phyloP scores from a whole-genome alignment of 2,329 filamentous ascomycete species.

The Cladosporium sp. region DNA sequence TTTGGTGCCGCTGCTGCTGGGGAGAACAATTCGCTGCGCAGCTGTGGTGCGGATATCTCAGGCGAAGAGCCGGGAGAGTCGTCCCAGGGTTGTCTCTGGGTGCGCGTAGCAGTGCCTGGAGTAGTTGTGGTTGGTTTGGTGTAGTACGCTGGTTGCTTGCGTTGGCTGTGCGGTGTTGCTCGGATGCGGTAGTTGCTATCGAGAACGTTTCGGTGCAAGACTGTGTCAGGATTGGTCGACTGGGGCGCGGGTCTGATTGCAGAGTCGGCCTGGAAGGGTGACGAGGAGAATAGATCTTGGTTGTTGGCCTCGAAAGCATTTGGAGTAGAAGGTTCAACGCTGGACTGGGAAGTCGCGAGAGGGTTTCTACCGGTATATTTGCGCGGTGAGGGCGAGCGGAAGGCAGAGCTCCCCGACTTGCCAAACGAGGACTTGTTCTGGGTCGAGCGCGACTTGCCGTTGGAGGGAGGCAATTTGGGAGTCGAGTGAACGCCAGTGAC shows the following conservation, averaged over 20 bases:
- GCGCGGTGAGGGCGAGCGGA: constrained; percentile 32
- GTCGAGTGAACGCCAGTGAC: constrained; percentile 55
- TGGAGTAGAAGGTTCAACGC: constrained; percentile 29
- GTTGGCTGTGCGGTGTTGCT: constrained; percentile 68
- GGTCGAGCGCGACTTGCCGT: constrained; percentile 25
- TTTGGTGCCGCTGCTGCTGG: constrained; percentile 19
- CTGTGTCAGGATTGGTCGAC: constrained; percentile 62
- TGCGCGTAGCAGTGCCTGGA: constrained; percentile 36
- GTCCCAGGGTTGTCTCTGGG: constrained; percentile 31
- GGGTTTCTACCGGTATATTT: constrained; percentile 40
- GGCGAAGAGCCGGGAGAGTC: constrained; percentile 53
- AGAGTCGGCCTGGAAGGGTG: constrained; percentile 48
- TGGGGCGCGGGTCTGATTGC: constrained; percentile 29
- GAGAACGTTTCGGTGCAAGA: constrained; percentile 77
- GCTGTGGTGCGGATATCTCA: constrained; percentile 72
- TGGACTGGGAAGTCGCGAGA: constrained; percentile 13
- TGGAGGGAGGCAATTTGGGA: constrained; percentile 43
- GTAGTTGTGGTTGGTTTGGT: constrained; percentile 14
- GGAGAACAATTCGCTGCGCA: constrained; percentile 77
- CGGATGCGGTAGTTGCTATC: constrained; percentile 95
- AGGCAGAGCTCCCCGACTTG: constrained; percentile 17
- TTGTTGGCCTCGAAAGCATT: constrained; percentile 16
- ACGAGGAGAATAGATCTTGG: constrained; percentile 35
- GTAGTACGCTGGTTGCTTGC: constrained; percentile 16
- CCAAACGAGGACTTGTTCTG: constrained; percentile 10